Evolutionary conservation across 176 grass and related monocot species (phyloP), one percentile per base, ranked within the genome.

Genomic region (Phyllostachys edulis): DNA sequence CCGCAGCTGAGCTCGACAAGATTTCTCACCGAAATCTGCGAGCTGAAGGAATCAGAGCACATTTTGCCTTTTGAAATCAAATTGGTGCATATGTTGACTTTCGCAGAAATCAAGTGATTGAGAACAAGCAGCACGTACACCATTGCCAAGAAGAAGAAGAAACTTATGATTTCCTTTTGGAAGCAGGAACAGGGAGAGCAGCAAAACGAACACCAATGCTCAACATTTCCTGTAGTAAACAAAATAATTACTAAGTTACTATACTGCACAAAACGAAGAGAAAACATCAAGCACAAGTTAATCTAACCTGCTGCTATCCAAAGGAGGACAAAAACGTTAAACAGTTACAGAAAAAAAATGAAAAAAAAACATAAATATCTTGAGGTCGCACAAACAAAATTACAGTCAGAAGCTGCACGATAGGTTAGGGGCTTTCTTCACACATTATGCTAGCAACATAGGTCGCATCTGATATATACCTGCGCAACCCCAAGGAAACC

Each of bases 331-430:
- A 37, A 60, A 56, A 38, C 20, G 69, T 74, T 45, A 17, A 23
- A 39, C 23, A 29, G 12, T 68, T 56, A 80, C 27, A 69, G 20
- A 42, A 23, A 34, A 59, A 24, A 40, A 68, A 76, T 59, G 14
- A 6, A 61, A 52, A 34, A 34, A 34, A 46, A 42, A 44, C 9
- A 3, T 27, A 56, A 32, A 76, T 24, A 80, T 34, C 27, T 21
- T 13, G 47, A 63, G 23, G 42, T 47, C 10, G 41, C 9, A 50
- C 55, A 52, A 77, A 77, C 44, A 67, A 67, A 87, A 73, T 86
- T 83, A 86, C 71, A 78, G 75, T 54, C 61, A 79, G 60, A 84
- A 83, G n/a, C 61, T 75, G 74, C n/a, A 78, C 42, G 46, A 44
- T 83, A 13, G 38, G 79, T 73, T 15, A 82, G 82, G 60, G 71